phyloP scores from a whole-genome alignment of 2,329 filamentous ascomycete species.

The Fusarium sp. region DNA sequence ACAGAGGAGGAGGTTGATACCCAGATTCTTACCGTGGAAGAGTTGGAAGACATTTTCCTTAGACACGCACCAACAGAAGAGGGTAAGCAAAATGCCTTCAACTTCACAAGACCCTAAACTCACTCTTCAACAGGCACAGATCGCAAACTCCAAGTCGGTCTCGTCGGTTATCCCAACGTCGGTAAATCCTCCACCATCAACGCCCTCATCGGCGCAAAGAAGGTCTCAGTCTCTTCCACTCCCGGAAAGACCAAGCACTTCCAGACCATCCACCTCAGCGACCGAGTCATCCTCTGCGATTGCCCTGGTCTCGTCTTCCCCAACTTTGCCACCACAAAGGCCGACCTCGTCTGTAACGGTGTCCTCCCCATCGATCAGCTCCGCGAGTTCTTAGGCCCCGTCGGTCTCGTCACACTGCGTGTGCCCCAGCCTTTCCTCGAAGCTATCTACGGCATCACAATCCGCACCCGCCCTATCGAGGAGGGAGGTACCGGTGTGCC shows the following conservation, averaged over 20 bases:
- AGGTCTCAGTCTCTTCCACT: slow-evolving; percentile 96
- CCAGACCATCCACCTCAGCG: slow-evolving; percentile 95
- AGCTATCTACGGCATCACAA: slow-evolving; percentile 92
- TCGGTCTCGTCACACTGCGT: slow-evolving; percentile 82
- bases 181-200: slow-evolving; percentile 99
- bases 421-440: slow-evolving; percentile 92
- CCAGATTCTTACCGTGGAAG: slow-evolving; percentile 90
- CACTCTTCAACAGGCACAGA: slow-evolving; percentile 54
- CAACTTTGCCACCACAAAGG: slow-evolving; percentile 97
- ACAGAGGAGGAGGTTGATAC: slow-evolving; percentile 67
- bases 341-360: slow-evolving; percentile 94
- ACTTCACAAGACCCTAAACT: background rate
- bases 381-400: slow-evolving; percentile 90
- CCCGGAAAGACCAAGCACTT: slow-evolving; percentile 99
- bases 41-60: slow-evolving; percentile 90
- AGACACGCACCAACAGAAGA: slow-evolving; percentile 70
- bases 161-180: slow-evolving; percentile 98
- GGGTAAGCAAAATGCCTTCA: slow-evolving; percentile 54
- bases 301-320: slow-evolving; percentile 98
- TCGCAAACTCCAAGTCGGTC: slow-evolving; percentile 85
- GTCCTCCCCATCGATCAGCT: slow-evolving; percentile 96
- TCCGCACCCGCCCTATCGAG: slow-evolving; percentile 81
- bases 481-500: slow-evolving; percentile 93
- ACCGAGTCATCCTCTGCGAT: slow-evolving; percentile 92
- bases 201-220: slow-evolving; percentile 97